Conservation (phyloP, 305 asterid species). For the Fraxinus platypoda region DNA sequence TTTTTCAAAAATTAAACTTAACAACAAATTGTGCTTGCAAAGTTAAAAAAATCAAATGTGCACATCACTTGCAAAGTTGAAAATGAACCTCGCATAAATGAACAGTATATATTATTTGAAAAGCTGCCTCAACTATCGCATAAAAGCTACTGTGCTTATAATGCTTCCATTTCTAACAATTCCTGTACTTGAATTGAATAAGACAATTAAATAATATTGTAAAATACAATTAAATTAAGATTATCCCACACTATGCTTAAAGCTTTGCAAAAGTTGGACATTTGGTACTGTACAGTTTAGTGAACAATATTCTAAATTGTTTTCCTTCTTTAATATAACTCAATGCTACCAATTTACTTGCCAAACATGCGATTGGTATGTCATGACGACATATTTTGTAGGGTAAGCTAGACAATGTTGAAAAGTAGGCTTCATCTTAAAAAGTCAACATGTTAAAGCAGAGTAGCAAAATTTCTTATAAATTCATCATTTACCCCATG, state of each 20-base stretch:
- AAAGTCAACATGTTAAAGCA: not conserved
- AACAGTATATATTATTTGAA: slow-evolving; percentile 11
- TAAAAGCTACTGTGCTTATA: slow-evolving; percentile 32
- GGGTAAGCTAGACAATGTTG: not conserved
- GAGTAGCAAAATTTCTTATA: not conserved
- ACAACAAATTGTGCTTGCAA: not conserved
- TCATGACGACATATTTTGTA: not conserved
- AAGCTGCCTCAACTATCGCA: slow-evolving; percentile 23
- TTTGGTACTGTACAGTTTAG: not conserved
- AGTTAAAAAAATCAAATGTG: slow-evolving; percentile 15
- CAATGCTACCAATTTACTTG: not conserved
- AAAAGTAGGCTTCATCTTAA: not conserved
- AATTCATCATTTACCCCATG: not conserved
- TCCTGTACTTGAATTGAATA: not conserved
- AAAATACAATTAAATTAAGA: not conserved
- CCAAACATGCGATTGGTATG: not conserved
- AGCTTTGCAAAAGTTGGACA: not conserved
- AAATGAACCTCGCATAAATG: slow-evolving; percentile 9
- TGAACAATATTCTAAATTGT: not conserved
- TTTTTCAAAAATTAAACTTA: slow-evolving; percentile 15
- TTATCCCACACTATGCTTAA: not conserved
- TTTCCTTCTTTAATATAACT: not conserved
- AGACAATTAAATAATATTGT: not conserved
- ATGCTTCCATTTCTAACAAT: slow-evolving; percentile 23
- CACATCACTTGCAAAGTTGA: slow-evolving; percentile 13